phyloP scores from a whole-genome alignment of 331 rosid species.

The Telfairia occidentalis region DNA sequence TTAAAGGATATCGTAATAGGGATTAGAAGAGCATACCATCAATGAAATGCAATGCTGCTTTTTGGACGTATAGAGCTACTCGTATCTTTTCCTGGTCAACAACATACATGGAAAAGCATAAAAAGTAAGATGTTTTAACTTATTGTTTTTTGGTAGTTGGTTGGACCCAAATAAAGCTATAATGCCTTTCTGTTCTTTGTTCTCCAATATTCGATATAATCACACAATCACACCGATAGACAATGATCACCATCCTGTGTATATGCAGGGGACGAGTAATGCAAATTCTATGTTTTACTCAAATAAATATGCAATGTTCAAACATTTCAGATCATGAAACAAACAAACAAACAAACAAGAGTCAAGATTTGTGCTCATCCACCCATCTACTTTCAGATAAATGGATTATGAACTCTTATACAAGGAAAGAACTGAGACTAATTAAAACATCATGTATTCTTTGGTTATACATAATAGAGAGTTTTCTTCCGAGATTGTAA shows the following conservation, averaged over 20 bases:
- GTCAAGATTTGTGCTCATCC: not conserved
- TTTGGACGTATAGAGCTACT: slow-evolving; percentile 70
- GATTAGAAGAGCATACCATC: slow-evolving; percentile 43
- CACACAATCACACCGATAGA: not conserved
- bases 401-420: not conserved
- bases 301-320: not conserved
- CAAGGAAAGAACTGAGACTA: not conserved
- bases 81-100: slow-evolving; percentile 79
- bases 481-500: not conserved
- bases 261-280: not conserved
- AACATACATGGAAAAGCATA: not conserved
- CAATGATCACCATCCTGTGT: not conserved
- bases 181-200: not conserved
- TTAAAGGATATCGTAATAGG: not conserved
- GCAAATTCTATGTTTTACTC: not conserved
- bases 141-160: not conserved
- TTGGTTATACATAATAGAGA: not conserved
- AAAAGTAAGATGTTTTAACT: not conserved
- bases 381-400: not conserved
- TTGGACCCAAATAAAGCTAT: not conserved
- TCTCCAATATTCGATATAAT: not conserved
- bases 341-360: not conserved
- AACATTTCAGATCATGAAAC: not conserved
- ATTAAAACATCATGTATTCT: not conserved
- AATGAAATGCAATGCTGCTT: slow-evolving; percentile 81